A percentile compares a stretch with the other conserved stretches of the same genome.
Evolutionary conservation across 768 basidiomycete species (phyloP).

Genomic region (Hirschioporus abietinus): DNA sequence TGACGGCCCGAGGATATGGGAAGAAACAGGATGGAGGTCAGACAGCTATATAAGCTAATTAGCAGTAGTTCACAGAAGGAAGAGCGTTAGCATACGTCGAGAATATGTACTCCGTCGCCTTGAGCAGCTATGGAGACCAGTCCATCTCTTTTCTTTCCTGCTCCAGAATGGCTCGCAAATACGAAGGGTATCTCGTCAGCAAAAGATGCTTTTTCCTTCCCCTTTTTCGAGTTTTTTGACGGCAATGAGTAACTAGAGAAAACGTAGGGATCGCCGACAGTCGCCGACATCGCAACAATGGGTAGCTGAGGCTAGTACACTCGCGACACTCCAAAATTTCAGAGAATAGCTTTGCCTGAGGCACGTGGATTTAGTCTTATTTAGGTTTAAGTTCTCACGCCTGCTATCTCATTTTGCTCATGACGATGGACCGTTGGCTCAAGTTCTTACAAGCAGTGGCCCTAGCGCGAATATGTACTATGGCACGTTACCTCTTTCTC

Average conservation of each 20-base stretch:
- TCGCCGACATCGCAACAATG: slow-evolving; percentile 22
- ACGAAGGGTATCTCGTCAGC: slow-evolving; percentile 14
- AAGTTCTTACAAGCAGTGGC: neutral
- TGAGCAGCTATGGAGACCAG: slow-evolving; percentile 66
- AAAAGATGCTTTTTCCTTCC: slow-evolving; percentile 12
- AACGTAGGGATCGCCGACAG: slow-evolving; percentile 35
- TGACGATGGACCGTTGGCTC: neutral
- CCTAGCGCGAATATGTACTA: neutral
- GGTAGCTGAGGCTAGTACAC: no score
- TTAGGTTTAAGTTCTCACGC: no score
- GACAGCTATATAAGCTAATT: slow-evolving; percentile 38
- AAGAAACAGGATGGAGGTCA: slow-evolving; percentile 58
- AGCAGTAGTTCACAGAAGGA: slow-evolving; percentile 5
- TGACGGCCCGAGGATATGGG: slow-evolving; percentile 66
- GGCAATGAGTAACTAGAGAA: slow-evolving; percentile 31
- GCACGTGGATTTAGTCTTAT: no score
- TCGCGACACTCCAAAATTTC: neutral
- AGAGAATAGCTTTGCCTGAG: no score
- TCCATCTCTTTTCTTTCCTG: slow-evolving; percentile 35
- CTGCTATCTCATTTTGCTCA: neutral
- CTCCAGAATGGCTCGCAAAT: slow-evolving; percentile 30
- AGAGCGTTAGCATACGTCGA: slow-evolving; percentile 49
- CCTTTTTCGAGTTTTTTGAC: slow-evolving; percentile 17
- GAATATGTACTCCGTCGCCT: slow-evolving; percentile 68
- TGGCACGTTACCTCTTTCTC: neutral